Base-by-base conservation (phyloP, 106 monocot genomes). In the Acanthochlamys bracteata region DNA sequence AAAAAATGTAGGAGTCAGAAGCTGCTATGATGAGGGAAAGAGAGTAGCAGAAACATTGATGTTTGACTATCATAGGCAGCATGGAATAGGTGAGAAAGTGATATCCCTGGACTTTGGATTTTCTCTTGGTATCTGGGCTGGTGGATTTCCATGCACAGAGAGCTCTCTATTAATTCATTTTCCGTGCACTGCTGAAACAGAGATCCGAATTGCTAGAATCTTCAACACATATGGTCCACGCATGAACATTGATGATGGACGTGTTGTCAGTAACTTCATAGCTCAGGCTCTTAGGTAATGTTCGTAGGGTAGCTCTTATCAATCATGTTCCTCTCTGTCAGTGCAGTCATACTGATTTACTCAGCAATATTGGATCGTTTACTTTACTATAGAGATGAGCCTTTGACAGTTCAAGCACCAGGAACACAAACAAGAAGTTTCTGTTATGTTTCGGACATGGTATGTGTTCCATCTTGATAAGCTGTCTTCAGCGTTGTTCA, bases 211-310 rank as follows among this genome's bases (percentile, higher is more conserved):
- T 76, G 96, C 96, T 1, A 82, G 96, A 71, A 96, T 96, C 66
- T 96, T 90, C 68, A 96, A 96, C 57, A 96, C 91, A 22, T 96
- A 96, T 74, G 96, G 96, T 19, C 96, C 96, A 41, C 80, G 96
- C 20, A 95, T 95, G 95, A 96, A 96, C 60, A 96, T 96, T 25
- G 96, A 96, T 74, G 96, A 96, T 67, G 96, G 96, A 7, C 90
- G 91, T 73, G 96, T 96, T 25, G 96, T 96, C 49, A 96, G 96
- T 33, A 96, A 96, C 61, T 96, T 96, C 69, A 91, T 96, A 25
- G 96, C 96, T 68, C 96, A 96, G 76, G 96, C 96, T 66, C 60
- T 96, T 8, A 82, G 90, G 90, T 95, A 71, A 23, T 71, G 17
- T 19, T 53, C 41, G 15, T 33, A 15, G 49, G 60, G 53, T 33